Conservation (phyloP, 176 grass and related monocot genomes). For the Rhipidocladum racemiflorum region DNA sequence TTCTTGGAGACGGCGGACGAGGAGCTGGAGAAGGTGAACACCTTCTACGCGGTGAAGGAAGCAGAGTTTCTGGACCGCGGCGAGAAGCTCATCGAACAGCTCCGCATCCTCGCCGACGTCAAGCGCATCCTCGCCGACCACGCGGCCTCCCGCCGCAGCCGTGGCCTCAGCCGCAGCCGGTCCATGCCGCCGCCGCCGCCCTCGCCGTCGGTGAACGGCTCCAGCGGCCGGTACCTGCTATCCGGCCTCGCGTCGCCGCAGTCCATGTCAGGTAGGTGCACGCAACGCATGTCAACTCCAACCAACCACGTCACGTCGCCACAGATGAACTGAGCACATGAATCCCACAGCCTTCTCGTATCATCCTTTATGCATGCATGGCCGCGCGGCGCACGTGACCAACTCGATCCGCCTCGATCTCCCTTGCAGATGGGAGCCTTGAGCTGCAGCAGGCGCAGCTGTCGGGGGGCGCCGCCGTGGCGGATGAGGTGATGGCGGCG, state of each 20-base stretch:
- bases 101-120: slow-evolving; percentile 69
- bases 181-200: not conserved
- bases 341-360: not conserved
- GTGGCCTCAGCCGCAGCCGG: not conserved
- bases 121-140: slow-evolving; percentile 69
- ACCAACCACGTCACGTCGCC: slow-evolving; percentile 22
- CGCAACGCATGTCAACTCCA: not conserved
- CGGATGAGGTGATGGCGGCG: slow-evolving; percentile 85
- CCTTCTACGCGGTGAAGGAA: slow-evolving; percentile 64
- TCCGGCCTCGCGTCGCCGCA: slow-evolving; percentile 53
- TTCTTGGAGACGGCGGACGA: slow-evolving; percentile 67
- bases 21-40: slow-evolving; percentile 82
- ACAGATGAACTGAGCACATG: slow-evolving; percentile 10
- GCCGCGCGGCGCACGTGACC: slow-evolving; percentile 18
- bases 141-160: slow-evolving; percentile 20
- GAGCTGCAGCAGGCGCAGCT: slow-evolving; percentile 38
- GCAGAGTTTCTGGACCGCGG: slow-evolving; percentile 59
- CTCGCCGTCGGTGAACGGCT: slow-evolving; percentile 19
- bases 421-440: slow-evolving; percentile 27
- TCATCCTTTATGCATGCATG: slow-evolving; percentile 18
- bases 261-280: slow-evolving; percentile 66
- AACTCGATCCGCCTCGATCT: not conserved
- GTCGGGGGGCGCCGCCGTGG: slow-evolving; percentile 53
- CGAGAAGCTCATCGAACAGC: slow-evolving; percentile 60
- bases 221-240: slow-evolving; percentile 45